Conservation (phyloP, 768 basidiomycete genomes). For the Favolaschia claudopus region DNA sequence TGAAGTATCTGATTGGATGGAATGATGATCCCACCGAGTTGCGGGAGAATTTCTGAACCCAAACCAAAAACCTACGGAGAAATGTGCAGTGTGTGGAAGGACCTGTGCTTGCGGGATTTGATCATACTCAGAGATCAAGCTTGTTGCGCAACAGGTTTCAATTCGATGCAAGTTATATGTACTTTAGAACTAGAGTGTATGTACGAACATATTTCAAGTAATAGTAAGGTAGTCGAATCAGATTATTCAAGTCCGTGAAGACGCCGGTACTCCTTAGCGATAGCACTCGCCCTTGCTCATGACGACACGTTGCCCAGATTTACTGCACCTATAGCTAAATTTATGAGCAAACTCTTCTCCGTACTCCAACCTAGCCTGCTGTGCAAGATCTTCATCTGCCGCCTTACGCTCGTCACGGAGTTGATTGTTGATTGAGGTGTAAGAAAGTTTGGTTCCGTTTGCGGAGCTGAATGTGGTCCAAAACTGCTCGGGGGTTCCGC, state of each 20-base stretch:
- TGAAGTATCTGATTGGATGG: constrained; percentile 51
- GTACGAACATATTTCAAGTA: neutral
- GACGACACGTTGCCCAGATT: neutral
- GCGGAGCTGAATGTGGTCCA: constrained; percentile 21
- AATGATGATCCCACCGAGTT: constrained; percentile 43
- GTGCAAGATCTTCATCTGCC: constrained; percentile 14
- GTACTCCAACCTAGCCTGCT: constrained; percentile 19
- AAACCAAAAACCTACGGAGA: constrained; percentile 25
- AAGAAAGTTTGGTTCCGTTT: constrained; percentile 20
- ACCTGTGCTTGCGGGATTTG: constrained; percentile 36
- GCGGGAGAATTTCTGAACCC: constrained; percentile 48
- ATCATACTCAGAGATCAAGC: neutral
- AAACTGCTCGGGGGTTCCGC: constrained; percentile 22
- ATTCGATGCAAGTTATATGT: too few species aligned
- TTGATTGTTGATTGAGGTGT: constrained; percentile 19
- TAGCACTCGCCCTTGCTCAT: constrained; percentile 18
- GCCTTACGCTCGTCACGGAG: constrained; percentile 11
- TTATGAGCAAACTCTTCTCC: constrained; percentile 13
- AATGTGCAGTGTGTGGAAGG: constrained; percentile 39
- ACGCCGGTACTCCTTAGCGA: constrained; percentile 19
- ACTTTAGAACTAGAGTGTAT: too few species aligned
- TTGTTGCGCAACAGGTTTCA: too few species aligned
- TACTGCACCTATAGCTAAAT: constrained; percentile 29
- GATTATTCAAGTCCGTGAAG: constrained; percentile 3
- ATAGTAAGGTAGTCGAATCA: constrained; percentile 10